phyloP scores from a whole-genome alignment of 345 rosid species.

The Eucalyptus guilfoylei region DNA sequence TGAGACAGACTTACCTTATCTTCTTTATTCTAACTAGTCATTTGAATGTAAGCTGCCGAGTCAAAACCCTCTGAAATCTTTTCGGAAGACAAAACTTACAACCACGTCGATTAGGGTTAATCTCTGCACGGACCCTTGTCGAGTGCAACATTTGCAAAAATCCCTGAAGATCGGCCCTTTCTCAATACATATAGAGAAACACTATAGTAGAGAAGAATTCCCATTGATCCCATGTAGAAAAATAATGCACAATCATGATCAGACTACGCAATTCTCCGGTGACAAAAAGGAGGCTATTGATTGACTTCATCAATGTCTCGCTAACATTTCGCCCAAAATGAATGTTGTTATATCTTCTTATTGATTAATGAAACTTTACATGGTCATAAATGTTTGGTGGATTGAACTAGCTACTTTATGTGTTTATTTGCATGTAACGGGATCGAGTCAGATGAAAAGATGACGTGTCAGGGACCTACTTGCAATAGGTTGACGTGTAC shows the following conservation, averaged over 20 bases:
- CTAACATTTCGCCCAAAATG: neutral
- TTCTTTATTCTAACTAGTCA: neutral
- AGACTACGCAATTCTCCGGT: neutral
- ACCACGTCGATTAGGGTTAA: neutral
- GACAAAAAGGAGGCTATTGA: neutral
- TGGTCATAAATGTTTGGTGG: neutral
- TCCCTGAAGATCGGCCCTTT: neutral
- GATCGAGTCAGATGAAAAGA: neutral
- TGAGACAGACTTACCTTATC: neutral
- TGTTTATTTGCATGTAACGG: neutral
- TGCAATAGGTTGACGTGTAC: neutral
- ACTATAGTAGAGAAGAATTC: neutral
- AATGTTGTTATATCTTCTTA: neutral
- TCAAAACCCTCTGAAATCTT: neutral
- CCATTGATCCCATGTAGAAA: neutral
- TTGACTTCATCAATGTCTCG: neutral
- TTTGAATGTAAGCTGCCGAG: neutral
- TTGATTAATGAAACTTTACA: neutral
- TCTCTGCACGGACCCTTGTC: neutral
- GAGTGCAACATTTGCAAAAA: neutral
- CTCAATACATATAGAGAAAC: neutral
- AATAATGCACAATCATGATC: neutral
- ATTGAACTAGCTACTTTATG: neutral
- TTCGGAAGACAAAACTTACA: neutral
- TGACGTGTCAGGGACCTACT: neutral